Percentiles rank a stretch among this genome's conserved stretches.
These are phyloP conservation scores for Apophysomyces variabilis DNA, from an alignment of 371 early-diverging fungal genomes.

Conservation along the genomic window DNA sequence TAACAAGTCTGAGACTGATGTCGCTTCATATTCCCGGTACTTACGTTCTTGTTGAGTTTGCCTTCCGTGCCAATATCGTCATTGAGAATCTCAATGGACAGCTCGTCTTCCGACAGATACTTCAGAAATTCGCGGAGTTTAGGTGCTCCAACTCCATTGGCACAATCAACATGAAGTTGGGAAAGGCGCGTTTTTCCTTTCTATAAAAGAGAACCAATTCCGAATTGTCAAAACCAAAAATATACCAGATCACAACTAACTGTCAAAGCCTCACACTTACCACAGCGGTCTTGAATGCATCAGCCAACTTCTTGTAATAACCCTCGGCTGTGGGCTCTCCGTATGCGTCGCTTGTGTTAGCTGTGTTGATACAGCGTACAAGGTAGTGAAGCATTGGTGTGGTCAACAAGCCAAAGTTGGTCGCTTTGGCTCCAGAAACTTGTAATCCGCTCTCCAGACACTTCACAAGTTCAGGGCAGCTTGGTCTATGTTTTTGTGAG, in stretches of 20 bases:
- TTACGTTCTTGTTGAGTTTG: slow-evolving; percentile 85
- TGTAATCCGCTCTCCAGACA: slow-evolving; percentile 83
- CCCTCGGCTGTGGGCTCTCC: slow-evolving; percentile 93
- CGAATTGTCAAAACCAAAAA: slow-evolving; percentile 1
- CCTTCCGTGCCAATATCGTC: slow-evolving; percentile 67
- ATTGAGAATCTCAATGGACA: slow-evolving; percentile 74
- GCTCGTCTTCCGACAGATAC: slow-evolving; percentile 65
- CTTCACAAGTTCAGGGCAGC: slow-evolving; percentile 81
- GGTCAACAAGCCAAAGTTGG: slow-evolving; percentile 91
- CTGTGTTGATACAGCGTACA: slow-evolving; percentile 89
- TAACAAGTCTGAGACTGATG: background rate
- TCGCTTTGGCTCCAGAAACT: slow-evolving; percentile 69
- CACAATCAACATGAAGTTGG: slow-evolving; percentile 86
- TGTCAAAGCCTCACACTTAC: slow-evolving; percentile 45
- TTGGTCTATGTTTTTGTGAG: slow-evolving; percentile 60
- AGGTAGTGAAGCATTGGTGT: slow-evolving; percentile 99
- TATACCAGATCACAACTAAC: background rate
- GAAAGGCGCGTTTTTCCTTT: slow-evolving; percentile 71
- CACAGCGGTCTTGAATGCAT: slow-evolving; percentile 83
- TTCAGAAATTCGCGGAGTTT: slow-evolving; percentile 79
- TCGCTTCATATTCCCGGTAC: slow-evolving; percentile 15
- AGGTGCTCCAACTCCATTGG: slow-evolving; percentile 98
- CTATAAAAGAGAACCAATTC: slow-evolving; percentile 33
- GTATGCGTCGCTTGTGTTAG: slow-evolving; percentile 77
- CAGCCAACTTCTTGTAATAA: slow-evolving; percentile 88